A percentile compares a stretch with the other conserved stretches of the same genome.
Evolutionary conservation across 768 basidiomycete genomes (phyloP).

Genomic region (Agrocybe pediades): DNA sequence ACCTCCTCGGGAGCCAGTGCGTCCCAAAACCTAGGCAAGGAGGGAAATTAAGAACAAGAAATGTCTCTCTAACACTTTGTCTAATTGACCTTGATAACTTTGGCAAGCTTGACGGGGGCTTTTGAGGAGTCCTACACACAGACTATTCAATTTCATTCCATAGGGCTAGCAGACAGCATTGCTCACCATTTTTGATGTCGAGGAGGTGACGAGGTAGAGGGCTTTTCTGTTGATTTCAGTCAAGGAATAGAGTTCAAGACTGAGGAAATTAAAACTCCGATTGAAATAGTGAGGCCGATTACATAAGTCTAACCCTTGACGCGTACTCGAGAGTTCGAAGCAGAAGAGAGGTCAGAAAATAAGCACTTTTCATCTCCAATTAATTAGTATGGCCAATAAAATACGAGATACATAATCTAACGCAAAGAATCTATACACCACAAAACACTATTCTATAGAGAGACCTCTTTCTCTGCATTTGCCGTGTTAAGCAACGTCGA

Average conservation of each 20-base stretch:
- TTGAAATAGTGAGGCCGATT: constrained; percentile 18
- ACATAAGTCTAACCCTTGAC: constrained; percentile 5
- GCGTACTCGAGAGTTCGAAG: not conserved
- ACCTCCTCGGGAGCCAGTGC: constrained; percentile 98
- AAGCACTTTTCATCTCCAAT: no score
- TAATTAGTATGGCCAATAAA: no score
- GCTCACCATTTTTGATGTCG: constrained; percentile 35
- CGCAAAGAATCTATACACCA: not conserved
- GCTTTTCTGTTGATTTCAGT: constrained; percentile 30
- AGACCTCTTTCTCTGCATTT: constrained; percentile 3
- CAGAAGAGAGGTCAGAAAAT: no score
- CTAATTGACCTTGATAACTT: constrained; percentile 84
- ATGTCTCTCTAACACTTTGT: not conserved
- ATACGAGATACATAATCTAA: not conserved
- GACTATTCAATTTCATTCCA: constrained; percentile 5
- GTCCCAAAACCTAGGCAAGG: constrained; percentile 80
- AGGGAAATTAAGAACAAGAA: constrained; percentile 11
- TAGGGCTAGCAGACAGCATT: not conserved
- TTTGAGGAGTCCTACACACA: constrained; percentile 79
- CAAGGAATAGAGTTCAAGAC: constrained; percentile 32
- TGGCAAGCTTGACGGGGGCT: constrained; percentile 95
- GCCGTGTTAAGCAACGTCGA: constrained; percentile 31
- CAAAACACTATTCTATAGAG: no score
- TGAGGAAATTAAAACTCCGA: constrained; percentile 26
- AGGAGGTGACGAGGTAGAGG: constrained; percentile 15